Evolutionary conservation across 495 filamentous ascomycete species (phyloP), one percentile per base, ranked within the genome.

Genomic region (Thozetella sp.): DNA sequence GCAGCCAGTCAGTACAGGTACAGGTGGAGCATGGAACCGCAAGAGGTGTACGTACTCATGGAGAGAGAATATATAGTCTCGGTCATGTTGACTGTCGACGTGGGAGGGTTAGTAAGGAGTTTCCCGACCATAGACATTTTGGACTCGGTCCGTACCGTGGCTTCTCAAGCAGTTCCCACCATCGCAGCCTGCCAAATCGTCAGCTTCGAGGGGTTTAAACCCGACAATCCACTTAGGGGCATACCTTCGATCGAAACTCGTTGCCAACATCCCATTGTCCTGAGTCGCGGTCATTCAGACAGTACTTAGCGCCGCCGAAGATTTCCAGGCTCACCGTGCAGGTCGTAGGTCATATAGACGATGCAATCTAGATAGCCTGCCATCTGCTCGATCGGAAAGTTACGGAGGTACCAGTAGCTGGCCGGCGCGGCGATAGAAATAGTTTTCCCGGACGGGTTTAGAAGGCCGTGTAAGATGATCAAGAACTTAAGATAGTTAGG

Each of bases 61-160:
- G 68, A 50, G 0, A 80, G 60, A 1, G 71, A 62, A 24, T 67
- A 24, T 24, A 56, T 34, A 1, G 73, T 78, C 61, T 80, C 76
- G 2, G 76, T 78, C 23, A 56, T 22, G 53, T 79, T 79, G 24
- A 77, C 71, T 30, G 15, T 86, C 51, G 68, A 6, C 15, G 30
- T 37, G 6, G 15, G 30, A 37, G 30, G 30, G 30, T 6, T 37
- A 6, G 15, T 6, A 6, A 6, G 6, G 15, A 37, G 15, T 37
- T 37, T 37, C 30, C 6, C 15, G 30, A 15, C 6, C 30, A 15
- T 37, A 37, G 6, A 37, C 30, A 15, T 15, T 6, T 37, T 37
- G 15, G 15, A n/a, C n/a, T n/a, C n/a, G n/a, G n/a, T n/a, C n/a
- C 30, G 15, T 37, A 37, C 30, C 30, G 51, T 79, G 74, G 12